Evolutionary conservation across 2,329 filamentous ascomycete species (phyloP).

Genomic region (Colletotrichum sansevieriae): DNA sequence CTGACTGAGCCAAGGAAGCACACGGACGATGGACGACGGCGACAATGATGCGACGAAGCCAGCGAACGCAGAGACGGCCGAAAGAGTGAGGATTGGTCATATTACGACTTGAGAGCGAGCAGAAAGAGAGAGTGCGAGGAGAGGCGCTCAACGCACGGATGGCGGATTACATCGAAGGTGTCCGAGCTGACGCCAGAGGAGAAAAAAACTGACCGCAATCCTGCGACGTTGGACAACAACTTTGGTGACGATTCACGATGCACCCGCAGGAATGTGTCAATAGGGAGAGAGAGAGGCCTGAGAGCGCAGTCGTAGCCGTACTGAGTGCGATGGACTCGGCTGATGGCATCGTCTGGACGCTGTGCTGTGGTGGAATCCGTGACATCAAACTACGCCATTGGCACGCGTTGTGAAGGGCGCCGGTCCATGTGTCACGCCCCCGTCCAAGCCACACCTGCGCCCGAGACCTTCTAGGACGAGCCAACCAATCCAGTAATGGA

Average conservation of each 20-base stretch:
- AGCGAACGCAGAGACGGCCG: conserved; percentile 4
- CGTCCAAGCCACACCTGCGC: conserved; percentile 5
- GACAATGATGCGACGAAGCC: background rate
- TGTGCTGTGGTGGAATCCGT: conserved; percentile 14
- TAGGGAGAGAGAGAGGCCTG: background rate
- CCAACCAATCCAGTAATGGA: no score
- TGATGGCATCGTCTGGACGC: background rate
- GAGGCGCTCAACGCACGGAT: no score
- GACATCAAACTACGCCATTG: conserved; percentile 34
- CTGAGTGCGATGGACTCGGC: background rate
- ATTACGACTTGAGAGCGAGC: no score
- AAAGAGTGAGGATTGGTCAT: conserved; percentile 17
- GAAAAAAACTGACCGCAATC: background rate
- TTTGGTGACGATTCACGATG: no score
- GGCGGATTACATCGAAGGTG: no score
- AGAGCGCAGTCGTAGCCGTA: no score
- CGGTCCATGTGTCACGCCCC: conserved; percentile 20
- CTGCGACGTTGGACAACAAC: background rate
- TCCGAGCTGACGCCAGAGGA: no score
- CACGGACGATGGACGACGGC: background rate
- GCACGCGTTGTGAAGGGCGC: conserved; percentile 16
- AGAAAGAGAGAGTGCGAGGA: background rate
- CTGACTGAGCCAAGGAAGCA: background rate
- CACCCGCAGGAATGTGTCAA: conserved; percentile 6
- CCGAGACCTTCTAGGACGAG: background rate